A percentile compares a stretch with the other conserved stretches of the same genome.
phyloP scores from a whole-genome alignment of 139 green algal genomes.

The Micractinium sp. region DNA sequence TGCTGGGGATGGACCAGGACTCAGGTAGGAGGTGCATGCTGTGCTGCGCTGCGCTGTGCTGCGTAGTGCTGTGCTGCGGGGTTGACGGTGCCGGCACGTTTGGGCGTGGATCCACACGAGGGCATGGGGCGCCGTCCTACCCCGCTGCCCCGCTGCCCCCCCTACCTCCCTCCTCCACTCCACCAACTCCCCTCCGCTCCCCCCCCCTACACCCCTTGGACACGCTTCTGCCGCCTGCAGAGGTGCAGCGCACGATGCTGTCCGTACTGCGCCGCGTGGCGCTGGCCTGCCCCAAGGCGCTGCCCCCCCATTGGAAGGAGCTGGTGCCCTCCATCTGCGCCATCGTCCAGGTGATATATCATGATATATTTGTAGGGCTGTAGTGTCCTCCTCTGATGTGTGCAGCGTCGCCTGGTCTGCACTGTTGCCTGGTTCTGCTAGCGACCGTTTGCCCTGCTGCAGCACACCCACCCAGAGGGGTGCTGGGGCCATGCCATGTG shows the following conservation, averaged over 20 bases:
- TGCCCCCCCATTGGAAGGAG: constrained; percentile 65
- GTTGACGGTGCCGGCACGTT: no score
- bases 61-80: background rate
- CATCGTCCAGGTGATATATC: constrained; percentile 39
- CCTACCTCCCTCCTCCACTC: no score
- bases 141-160: no score
- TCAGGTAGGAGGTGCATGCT: background rate
- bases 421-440: no score
- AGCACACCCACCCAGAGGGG: no score
- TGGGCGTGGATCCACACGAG: no score
- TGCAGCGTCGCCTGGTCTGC: no score
- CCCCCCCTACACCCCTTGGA: background rate
- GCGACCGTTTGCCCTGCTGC: no score
- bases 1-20: constrained; percentile 79
- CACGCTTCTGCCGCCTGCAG: no score
- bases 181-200: no score
- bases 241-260: constrained; percentile 61
- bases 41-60: background rate
- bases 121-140: no score
- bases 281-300: constrained; percentile 1
- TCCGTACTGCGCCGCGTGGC: constrained; percentile 62
- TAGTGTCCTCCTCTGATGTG: background rate
- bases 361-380: background rate
- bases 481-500: no score
- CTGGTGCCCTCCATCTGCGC: constrained; percentile 69